Conservation (phyloP, 345 rosid species). For the Kernera saxatilis region DNA sequence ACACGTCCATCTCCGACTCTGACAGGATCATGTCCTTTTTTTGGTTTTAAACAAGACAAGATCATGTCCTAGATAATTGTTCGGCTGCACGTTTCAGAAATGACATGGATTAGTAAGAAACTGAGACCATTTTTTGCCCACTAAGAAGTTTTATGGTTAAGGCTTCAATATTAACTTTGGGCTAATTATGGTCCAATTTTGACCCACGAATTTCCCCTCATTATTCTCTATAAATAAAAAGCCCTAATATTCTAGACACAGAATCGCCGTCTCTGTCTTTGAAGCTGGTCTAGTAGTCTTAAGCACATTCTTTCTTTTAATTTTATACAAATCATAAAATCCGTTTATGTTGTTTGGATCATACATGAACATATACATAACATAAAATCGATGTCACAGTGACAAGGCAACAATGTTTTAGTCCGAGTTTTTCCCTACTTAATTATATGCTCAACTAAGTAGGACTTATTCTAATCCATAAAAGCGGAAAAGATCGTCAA, state of each 20-base stretch:
- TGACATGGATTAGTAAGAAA: neutral
- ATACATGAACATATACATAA: neutral
- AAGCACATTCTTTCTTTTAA: constrained; percentile 29
- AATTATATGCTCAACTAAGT: too few species aligned
- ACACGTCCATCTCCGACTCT: too few species aligned
- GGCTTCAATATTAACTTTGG: neutral
- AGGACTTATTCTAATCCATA: neutral
- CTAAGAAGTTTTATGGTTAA: neutral
- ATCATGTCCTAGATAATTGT: too few species aligned
- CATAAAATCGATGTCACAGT: neutral
- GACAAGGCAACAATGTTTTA: neutral
- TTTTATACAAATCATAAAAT: neutral
- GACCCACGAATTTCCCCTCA: neutral
- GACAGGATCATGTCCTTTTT: too few species aligned
- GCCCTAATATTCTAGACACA: neutral
- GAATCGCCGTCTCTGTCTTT: constrained; percentile 27
- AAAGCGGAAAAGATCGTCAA: neutral
- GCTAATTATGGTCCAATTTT: neutral
- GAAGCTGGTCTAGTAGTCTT: constrained; percentile 79
- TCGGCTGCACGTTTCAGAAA: neutral
- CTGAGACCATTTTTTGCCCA: neutral
- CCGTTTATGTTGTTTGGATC: neutral
- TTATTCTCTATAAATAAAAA: neutral
- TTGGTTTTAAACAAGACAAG: too few species aligned
- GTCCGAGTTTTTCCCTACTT: too few species aligned